Evolutionary conservation across 176 grass and related monocot species (phyloP), one percentile per base, ranked within the genome.

Genomic region (Lolium multiflorum): DNA sequence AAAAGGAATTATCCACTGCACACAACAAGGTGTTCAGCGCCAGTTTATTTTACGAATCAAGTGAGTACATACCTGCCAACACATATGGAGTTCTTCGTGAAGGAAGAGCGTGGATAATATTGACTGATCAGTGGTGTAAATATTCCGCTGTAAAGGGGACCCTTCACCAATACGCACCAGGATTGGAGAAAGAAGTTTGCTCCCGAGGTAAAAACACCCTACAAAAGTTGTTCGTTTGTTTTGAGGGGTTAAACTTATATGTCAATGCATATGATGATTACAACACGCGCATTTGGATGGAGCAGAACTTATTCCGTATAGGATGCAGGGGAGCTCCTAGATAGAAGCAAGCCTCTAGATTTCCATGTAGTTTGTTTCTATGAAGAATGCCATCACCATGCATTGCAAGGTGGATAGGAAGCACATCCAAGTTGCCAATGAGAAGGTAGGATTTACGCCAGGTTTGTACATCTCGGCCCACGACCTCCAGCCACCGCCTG

Each of bases 201-300:
- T 1, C 84, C 91, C 2, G 94, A 91, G 3, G 91, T 91, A 35
- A 96, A 90, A 73, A 93, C 58, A 21, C 94, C 94, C 91, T 93
- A 52, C 48, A 87, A 49, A 62, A 44, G 3, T 41, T 52, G 11
- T 77, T 61, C 52, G 9, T 0, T 2, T 21, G 14, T 13, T 13
- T 41, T 82, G 25, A 76, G 7, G n/a, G 43, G 31, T 11, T 44
- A 9, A 6, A 44, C 18, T 17, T 17, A n/a, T n/a, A n/a, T n/a
- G n/a, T n/a, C n/a, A n/a, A n/a, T n/a, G n/a, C n/a, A n/a, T n/a
- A n/a, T n/a, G 4, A 25, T 1, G 12, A 65, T 11, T 0, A 0
- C 18, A 9, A 63, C 0, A 16, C 6, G 3, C 26, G 15, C 47
- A 81, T 51, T 79, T 37, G 11, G 24, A 26, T 86, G 68, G 13